Evolutionary conservation across 2,329 filamentous ascomycete genomes (phyloP), one percentile per base, ranked within the genome.

Genomic region (Pseudogymnoascus sp.): DNA sequence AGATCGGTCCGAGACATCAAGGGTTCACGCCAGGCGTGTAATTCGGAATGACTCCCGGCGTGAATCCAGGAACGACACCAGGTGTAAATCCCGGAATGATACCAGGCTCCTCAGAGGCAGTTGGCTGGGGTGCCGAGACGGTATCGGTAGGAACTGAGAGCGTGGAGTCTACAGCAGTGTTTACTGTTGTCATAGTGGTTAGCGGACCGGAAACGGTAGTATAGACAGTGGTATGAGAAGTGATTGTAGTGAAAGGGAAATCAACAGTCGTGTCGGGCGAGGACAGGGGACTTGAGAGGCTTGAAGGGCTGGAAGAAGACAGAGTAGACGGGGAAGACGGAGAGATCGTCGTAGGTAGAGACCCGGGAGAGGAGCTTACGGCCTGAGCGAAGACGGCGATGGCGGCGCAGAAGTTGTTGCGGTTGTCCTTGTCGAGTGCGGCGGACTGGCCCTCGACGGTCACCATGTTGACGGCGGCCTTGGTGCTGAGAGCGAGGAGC

Each of bases 381-480:
- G 64, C 58, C 39, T 35, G 8, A 27, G 65, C 60, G 42, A 85
- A 86, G 59, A 78, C 68, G 27, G 83, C 82, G 63, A 89, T 74
- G 27, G 84, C 83, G 4, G 83, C 84, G 68, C 85, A 87, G 70
- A 86, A 89, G 68, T 79, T 85, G 73, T 85, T 87, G 62, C 82
- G 77, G 75, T 89, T 88, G 72, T 88, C 84, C 60, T 73, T 74
- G 67, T 86, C 84, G 4, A 83, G 72, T 58, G 80, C 82, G 1
- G 76, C 76, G 12, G 77, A 74, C 70, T 79, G 67, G 39, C 85
- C 85, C 67, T 88, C 77, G 15, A 87, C 71, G 1, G 81, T 86
- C 64, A 92, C 76, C 87, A 92, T 91, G 75, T 90, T 91, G 60
- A 82, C 78, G 21, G 85, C 81, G 3, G 88, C 88, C 79, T 91